Evolutionary conservation across 371 early-diverging fungal species (phyloP).

Genomic region (Apophysomyces elegans): DNA sequence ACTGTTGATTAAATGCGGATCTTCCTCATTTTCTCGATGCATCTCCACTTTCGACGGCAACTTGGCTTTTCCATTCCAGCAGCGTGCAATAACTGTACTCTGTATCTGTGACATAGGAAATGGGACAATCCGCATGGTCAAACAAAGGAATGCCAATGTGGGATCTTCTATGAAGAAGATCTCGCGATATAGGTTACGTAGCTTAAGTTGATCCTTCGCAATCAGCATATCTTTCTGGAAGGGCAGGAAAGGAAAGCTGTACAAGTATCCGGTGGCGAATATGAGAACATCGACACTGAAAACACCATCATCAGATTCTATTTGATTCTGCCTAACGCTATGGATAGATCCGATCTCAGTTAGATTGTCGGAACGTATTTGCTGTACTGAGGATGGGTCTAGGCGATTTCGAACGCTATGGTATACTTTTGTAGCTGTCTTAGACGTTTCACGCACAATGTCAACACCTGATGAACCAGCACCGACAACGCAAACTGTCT

Average conservation of each 20-base stretch:
- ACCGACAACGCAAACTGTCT: slow-evolving; percentile 53
- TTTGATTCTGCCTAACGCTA: neutral
- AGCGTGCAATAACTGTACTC: slow-evolving; percentile 47
- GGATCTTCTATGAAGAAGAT: slow-evolving; percentile 59
- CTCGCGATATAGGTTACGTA: slow-evolving; percentile 51
- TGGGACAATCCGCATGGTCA: slow-evolving; percentile 60
- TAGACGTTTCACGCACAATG: slow-evolving; percentile 52
- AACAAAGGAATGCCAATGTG: slow-evolving; percentile 57
- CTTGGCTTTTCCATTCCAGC: slow-evolving; percentile 30
- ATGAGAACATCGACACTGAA: slow-evolving; percentile 51
- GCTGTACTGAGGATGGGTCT: neutral
- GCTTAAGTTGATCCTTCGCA: slow-evolving; percentile 44
- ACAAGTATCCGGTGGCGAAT: slow-evolving; percentile 68
- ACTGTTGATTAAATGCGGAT: neutral
- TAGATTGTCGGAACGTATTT: slow-evolving; percentile 16
- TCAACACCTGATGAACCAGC: slow-evolving; percentile 51
- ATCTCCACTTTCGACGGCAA: slow-evolving; percentile 18
- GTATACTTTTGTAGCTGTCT: slow-evolving; percentile 41
- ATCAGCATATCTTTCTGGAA: slow-evolving; percentile 32
- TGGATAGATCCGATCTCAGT: slow-evolving; percentile 23
- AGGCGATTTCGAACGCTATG: slow-evolving; percentile 37
- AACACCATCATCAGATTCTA: slow-evolving; percentile 43
- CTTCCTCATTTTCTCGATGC: slow-evolving; percentile 7
- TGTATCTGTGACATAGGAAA: slow-evolving; percentile 61
- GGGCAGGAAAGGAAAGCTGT: slow-evolving; percentile 59